Percentiles rank a stretch among this genome's conserved stretches.
phyloP scores from a whole-genome alignment of 768 basidiomycete genomes.

The Podaxis carcinomalis region DNA sequence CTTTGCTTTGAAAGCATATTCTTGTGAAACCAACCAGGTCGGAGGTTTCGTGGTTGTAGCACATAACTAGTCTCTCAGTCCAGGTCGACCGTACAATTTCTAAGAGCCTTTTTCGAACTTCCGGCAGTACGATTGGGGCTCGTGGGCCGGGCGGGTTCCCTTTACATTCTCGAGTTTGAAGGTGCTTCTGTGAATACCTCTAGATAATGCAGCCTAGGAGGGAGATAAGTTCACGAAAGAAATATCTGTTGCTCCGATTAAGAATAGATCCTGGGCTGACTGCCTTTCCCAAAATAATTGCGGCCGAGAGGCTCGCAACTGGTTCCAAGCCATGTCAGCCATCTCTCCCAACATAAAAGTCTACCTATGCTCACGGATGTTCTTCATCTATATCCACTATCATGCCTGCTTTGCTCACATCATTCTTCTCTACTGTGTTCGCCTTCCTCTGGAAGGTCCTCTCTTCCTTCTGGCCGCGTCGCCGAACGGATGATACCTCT shows the following conservation, averaged over 20 bases:
- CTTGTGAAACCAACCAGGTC: too few species aligned
- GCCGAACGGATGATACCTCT: neutral
- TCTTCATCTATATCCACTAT: neutral
- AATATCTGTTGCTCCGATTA: neutral
- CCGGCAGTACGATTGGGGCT: too few species aligned
- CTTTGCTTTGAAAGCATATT: too few species aligned
- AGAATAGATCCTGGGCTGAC: neutral
- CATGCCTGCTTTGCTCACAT: neutral
- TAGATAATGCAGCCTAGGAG: too few species aligned
- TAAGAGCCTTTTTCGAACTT: too few species aligned
- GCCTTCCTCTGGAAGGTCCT: neutral
- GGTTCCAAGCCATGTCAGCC: neutral
- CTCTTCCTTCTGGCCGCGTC: neutral
- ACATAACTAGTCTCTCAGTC: too few species aligned
- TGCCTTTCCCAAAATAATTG: neutral
- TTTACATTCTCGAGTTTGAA: too few species aligned
- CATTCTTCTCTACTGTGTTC: neutral
- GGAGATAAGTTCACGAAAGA: too few species aligned
- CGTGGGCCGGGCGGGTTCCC: too few species aligned
- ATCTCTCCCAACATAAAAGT: neutral
- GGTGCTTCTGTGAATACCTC: too few species aligned
- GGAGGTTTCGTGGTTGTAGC: too few species aligned
- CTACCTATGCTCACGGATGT: neutral
- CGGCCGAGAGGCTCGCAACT: neutral
- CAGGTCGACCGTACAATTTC: too few species aligned